Conservation (phyloP, 2,329 filamentous ascomycete species). For the Calonectria pauciramosa region DNA sequence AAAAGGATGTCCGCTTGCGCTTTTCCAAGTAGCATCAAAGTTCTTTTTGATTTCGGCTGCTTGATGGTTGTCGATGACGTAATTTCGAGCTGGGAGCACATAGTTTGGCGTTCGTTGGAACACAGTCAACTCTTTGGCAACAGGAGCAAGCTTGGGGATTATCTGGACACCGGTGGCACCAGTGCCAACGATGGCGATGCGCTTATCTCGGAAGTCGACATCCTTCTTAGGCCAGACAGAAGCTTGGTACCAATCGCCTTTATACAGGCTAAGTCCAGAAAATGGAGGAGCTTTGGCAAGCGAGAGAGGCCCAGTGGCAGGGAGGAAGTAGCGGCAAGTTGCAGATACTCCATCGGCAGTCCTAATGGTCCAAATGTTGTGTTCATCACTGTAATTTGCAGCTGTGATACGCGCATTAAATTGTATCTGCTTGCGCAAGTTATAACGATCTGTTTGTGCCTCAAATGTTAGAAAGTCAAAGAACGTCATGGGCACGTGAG, state of each 20-base stretch:
- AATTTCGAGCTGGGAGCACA: constrained; percentile 26
- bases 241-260: constrained; percentile 25
- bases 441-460: background rate
- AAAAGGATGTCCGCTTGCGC: constrained; percentile 1
- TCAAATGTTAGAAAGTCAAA: background rate
- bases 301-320: constrained; percentile 26
- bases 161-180: constrained; percentile 31
- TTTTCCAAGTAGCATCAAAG: constrained; percentile 14
- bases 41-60: constrained; percentile 15
- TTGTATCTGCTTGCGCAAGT: constrained; percentile 14
- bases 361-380: constrained; percentile 18
- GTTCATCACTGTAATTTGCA: constrained; percentile 15
- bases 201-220: constrained; percentile 23
- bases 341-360: background rate
- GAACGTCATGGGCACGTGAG: no score
- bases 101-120: constrained; percentile 30
- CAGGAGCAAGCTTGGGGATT: constrained; percentile 24
- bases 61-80: constrained; percentile 22
- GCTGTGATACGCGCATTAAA: constrained; percentile 9
- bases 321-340: constrained; percentile 24
- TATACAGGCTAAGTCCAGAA: constrained; percentile 4
- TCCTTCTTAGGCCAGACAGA: constrained; percentile 15
- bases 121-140: constrained; percentile 21
- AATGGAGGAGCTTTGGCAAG: constrained; percentile 23
- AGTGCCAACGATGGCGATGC: constrained; percentile 25